Conservation (phyloP, 169 alveolate genomes). For the Cryptosporidium ryanae region DNA sequence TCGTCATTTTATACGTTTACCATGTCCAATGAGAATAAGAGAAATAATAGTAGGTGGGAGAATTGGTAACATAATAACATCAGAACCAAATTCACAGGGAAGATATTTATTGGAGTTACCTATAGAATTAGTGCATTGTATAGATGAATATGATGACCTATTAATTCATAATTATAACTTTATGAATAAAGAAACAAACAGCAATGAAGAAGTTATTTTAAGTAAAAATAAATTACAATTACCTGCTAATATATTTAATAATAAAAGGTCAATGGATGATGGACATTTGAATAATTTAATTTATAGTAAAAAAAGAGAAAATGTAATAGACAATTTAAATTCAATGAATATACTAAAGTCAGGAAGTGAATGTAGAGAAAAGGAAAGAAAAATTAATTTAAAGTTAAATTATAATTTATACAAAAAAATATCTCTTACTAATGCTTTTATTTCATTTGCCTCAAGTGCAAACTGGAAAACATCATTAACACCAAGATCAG, state of each 20-base stretch:
- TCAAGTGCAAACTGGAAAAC: conserved; percentile 38
- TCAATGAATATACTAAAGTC: background rate
- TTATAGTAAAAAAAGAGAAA: no score
- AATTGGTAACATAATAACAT: conserved; percentile 37
- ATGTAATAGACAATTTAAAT: background rate
- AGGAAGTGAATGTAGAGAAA: background rate
- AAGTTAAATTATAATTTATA: conserved; percentile 10
- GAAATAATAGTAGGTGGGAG: conserved; percentile 50
- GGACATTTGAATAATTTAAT: background rate
- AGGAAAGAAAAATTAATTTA: background rate
- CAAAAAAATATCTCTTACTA: conserved; percentile 13
- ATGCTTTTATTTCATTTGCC: conserved; percentile 41
- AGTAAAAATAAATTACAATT: conserved; percentile 19
- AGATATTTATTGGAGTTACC: conserved; percentile 59
- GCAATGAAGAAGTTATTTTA: background rate
- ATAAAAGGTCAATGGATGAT: background rate
- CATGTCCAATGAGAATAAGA: conserved; percentile 70
- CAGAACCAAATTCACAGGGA: conserved; percentile 54
- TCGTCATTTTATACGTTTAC: conserved; percentile 53
- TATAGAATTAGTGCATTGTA: conserved; percentile 10
- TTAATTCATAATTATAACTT: background rate
- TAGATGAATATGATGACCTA: background rate
- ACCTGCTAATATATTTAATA: conserved; percentile 4
- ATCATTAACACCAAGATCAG: conserved; percentile 52
- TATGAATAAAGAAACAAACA: no score